Percentiles rank a stretch among this genome's conserved stretches.
Evolutionary conservation across 352 stramenopile species (phyloP).

Genomic region (Globisporangium echinulatum): DNA sequence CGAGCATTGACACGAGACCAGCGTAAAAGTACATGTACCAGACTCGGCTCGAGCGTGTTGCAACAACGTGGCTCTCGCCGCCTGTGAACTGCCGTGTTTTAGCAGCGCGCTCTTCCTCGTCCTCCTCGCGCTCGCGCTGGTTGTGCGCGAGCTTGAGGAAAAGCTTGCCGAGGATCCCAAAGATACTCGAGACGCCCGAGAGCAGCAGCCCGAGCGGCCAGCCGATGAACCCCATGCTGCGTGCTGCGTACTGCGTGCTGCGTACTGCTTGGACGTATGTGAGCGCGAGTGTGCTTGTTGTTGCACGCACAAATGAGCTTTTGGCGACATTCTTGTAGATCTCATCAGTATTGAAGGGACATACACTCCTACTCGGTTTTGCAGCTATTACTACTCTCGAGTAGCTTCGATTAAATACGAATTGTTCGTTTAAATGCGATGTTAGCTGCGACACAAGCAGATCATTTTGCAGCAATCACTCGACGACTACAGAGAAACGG

Average conservation of each 20-base stretch:
- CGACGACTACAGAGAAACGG: too few relatives aligned
- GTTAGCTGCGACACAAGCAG: too few relatives aligned
- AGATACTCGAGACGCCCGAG: conserved; percentile 67
- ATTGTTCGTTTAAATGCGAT: too few relatives aligned
- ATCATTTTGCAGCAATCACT: too few relatives aligned
- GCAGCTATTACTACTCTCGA: too few relatives aligned
- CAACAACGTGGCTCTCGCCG: conserved; percentile 2
- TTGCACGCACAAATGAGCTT: not conserved
- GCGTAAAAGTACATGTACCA: conserved; percentile 70
- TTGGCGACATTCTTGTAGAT: too few relatives aligned
- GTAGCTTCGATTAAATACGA: too few relatives aligned
- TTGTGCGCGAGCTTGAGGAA: conserved; percentile 80
- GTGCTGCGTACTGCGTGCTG: not conserved
- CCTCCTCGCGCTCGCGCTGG: conserved; percentile 52
- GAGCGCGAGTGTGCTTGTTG: not conserved
- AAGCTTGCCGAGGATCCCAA: conserved; percentile 75
- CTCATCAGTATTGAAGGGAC: too few relatives aligned
- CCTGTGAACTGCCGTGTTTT: conserved; percentile 23
- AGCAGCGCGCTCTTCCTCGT: conserved; percentile 20
- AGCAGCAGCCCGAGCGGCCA: conserved; percentile 76
- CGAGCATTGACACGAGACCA: conserved; percentile 64
- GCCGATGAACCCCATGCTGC: conserved; percentile 39
- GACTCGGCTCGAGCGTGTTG: conserved; percentile 13
- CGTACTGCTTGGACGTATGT: not conserved
- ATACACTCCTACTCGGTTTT: too few relatives aligned